Evolutionary conservation across 2,329 filamentous ascomycete species (phyloP).

Genomic region (Furcasterigmium furcatum): DNA sequence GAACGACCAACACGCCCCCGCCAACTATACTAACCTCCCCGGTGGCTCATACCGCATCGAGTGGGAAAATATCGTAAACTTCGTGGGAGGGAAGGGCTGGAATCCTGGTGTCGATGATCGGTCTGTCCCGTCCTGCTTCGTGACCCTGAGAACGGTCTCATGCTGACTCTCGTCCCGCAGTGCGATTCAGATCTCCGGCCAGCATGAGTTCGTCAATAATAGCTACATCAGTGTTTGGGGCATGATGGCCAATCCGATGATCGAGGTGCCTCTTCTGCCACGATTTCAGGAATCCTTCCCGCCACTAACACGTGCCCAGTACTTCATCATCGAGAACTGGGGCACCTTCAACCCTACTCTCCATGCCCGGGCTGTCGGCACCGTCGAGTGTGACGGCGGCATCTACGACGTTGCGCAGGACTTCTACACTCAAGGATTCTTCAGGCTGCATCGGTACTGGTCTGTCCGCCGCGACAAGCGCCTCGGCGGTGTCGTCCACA

Average conservation of each 20-base stretch:
- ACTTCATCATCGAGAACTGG: constrained; percentile 22
- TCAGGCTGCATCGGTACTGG: constrained; percentile 51
- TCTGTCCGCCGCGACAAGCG: constrained; percentile 46
- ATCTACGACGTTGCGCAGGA: constrained; percentile 33
- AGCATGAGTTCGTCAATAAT: constrained; percentile 44
- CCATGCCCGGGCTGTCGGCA: constrained; percentile 25
- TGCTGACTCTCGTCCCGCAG: constrained; percentile 24
- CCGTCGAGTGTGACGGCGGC: constrained; percentile 29
- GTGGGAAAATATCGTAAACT: constrained; percentile 45
- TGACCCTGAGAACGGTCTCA: no score
- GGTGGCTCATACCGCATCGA: constrained; percentile 37
- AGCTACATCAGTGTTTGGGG: constrained; percentile 37
- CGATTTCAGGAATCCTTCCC: no score
- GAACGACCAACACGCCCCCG: constrained; percentile 37
- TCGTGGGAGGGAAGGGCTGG: constrained; percentile 57
- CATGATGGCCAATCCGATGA: constrained; percentile 30
- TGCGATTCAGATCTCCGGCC: constrained; percentile 44
- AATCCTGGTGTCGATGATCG: constrained; percentile 33
- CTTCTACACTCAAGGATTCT: constrained; percentile 40
- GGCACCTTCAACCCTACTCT: constrained; percentile 31
- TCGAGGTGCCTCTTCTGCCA: constrained; percentile 20
- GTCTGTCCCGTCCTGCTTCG: neutral
- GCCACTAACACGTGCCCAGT: constrained; percentile 9
- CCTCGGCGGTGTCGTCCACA: constrained; percentile 45
- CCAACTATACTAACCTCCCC: constrained; percentile 35